Evolutionary conservation across 106 monocot species (phyloP), one percentile per base, ranked within the genome.

Genomic region (Posidonia australis): DNA sequence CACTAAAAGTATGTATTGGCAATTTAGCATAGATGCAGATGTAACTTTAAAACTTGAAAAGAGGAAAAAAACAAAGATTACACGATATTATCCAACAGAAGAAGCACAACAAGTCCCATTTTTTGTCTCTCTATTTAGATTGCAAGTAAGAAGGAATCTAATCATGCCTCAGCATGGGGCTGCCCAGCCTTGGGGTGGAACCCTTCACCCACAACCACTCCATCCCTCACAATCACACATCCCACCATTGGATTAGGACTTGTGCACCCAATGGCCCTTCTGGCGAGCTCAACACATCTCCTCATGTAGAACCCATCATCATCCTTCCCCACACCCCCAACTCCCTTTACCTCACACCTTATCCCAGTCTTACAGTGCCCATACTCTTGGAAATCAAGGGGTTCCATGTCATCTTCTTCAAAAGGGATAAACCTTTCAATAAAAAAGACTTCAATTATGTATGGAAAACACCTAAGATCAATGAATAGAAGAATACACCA

Each of bases 221-320:
- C 82, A 9, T 77, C 86, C 54, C 79, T 77, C 13, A 96, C 90
- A 47, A 96, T 84, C 45, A 96, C 94, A 22, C 94, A 96, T 6
- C 94, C 94, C 18, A 96, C 94, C 94, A 96, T 90, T 2, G 94
- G 94, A 57, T 96, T 96, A 7, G 94, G 94, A n/a, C 80, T 76
- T 2, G 94, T 96, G 77, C 67, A 73, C 1, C 94, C 94, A 12
- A 80, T 32, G 4, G 86, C 86, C 22, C 31, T 79, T 66, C 67
- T 76, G 29, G 94, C 90, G 31, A 96, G 58, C 51, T 90, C 94
- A 27, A 96, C 86, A 63, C 89, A 85, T 29, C 70, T 72, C 62
- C 89, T 72, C 70, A 93, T 89, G 79, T 83, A 89, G 71, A 72
- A 79, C 21, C 56, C 72, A 46, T 93, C 93, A 16, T 89, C 85